Evolutionary conservation across 83 land plant genomes (phyloP), one percentile per base, ranked within the genome.

Genomic region (Picea abies): DNA sequence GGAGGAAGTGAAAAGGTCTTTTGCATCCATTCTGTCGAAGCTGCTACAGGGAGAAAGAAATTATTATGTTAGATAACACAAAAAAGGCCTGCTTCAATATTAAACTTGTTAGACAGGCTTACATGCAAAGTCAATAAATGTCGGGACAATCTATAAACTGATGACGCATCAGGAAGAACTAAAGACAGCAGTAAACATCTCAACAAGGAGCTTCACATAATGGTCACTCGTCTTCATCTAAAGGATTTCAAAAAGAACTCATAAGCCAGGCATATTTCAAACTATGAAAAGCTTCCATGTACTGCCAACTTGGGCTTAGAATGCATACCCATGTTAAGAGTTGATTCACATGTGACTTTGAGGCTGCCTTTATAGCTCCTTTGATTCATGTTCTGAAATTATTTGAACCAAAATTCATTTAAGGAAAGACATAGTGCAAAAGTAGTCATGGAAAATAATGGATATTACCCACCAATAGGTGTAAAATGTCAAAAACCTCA

Each of bases 1-100:
- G 83, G 80, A 44, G 61, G 76, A 82, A 82, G 83, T 29, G 60
- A 49, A 29, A 82, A 71, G 60, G 77, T 60, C 63, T 82, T 82
- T 22, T 82, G 83, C 58, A 15, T 56, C 83, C 83, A 82, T 82
- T 82, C 83, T 49, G 83, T 82, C 11, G 37, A 60, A 22, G 15
- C 64, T 72, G 83, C 79, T 37, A 79, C 84, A 60, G 41, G 80
- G 26, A 44, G 69, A 19, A 39, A 65, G 1, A 79, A 14, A 23
- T 26, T 47, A 56, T 12, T 9, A 20, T 76, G 61, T 23, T 52
- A 8, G 23, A 9, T 44, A 69, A 70, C 15, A 76, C 35, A 56
- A 76, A 49, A 22, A 60, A 11, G 11, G 22, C 44, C 22, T 76
- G 60, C 3, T 12, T 10, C 60, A 52, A 15, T 70, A 15, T 37